phyloP scores from a whole-genome alignment of 139 green algal genomes.

The Picocystis salinarum region DNA sequence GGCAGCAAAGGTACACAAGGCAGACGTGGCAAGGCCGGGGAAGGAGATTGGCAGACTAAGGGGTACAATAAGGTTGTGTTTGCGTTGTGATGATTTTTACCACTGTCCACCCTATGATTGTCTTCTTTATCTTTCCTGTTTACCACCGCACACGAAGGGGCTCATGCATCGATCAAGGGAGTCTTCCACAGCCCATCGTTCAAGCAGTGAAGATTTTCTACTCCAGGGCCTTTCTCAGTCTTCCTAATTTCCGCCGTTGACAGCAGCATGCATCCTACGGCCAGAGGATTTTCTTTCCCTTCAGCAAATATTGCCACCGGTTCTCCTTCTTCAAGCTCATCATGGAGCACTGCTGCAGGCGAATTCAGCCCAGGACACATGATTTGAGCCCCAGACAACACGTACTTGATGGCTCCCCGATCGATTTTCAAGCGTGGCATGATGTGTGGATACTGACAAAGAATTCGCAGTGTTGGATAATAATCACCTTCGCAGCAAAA shows the following conservation, averaged over 20 bases:
- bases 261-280: constrained; percentile 79
- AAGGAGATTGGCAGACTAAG: too few relatives aligned
- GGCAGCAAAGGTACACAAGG: too few relatives aligned
- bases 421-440: constrained; percentile 74
- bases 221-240: constrained; percentile 80
- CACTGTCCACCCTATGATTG: too few relatives aligned
- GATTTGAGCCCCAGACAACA: constrained; percentile 91
- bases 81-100: too few relatives aligned
- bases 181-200: constrained; percentile 91
- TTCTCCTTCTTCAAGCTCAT: constrained; percentile 41
- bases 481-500: constrained; percentile 83
- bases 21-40: too few relatives aligned
- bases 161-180: too few relatives aligned
- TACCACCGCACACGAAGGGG: too few relatives aligned
- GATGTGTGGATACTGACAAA: constrained; percentile 35
- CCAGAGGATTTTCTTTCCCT: constrained; percentile 76
- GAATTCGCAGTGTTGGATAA: constrained; percentile 71
- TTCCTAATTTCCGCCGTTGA: constrained; percentile 53
- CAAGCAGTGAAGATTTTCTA: constrained; percentile 83
- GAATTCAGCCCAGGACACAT: constrained; percentile 96
- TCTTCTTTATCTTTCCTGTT: too few relatives aligned
- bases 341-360: constrained; percentile 76
- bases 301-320: constrained; percentile 27
- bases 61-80: too few relatives aligned
- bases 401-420: constrained; percentile 94